A percentile compares a stretch with the other conserved stretches of the same genome.
Conservation (phyloP, 2,329 filamentous ascomycete genomes). For the Scedosporium minutisporum region DNA sequence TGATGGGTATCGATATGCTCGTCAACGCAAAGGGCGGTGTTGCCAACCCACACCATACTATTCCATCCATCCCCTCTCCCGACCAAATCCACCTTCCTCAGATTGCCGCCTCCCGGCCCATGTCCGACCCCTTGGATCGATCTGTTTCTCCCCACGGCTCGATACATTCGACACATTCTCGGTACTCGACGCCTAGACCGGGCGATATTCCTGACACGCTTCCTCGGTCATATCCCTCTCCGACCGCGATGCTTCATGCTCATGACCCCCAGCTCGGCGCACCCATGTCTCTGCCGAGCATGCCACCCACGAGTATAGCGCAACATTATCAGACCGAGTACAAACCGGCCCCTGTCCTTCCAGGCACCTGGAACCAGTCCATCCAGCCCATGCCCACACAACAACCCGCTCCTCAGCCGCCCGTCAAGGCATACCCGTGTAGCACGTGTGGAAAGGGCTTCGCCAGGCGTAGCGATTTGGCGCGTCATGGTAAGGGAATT, state of each 20-base stretch:
- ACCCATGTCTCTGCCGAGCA: conserved; percentile 23
- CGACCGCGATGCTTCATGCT: conserved; percentile 33
- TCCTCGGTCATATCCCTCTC: conserved; percentile 37
- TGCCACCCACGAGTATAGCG: conserved; percentile 8
- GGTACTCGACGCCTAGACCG: conserved; percentile 32
- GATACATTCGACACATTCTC: conserved; percentile 47
- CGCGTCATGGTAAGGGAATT: conserved; percentile 69
- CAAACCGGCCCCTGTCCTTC: conserved; percentile 7
- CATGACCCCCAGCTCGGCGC: conserved; percentile 19
- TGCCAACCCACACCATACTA: conserved; percentile 11
- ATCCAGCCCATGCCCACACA: conserved; percentile 9
- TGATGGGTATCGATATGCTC: conserved; percentile 13
- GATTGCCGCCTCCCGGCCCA: conserved; percentile 13
- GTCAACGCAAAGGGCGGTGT: conserved; percentile 11
- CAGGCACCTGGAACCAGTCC: conserved; percentile 11
- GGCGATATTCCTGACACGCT: conserved; percentile 9
- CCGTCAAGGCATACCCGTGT: conserved; percentile 71
- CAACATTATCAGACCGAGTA: conserved; percentile 11
- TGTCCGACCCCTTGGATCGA: conserved; percentile 34
- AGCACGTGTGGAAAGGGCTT: conserved; percentile 86
- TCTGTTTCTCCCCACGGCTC: conserved; percentile 50
- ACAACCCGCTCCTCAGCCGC: conserved; percentile 24
- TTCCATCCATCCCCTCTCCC: conserved; percentile 15
- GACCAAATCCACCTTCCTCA: conserved; percentile 16
- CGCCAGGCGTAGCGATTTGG: conserved; percentile 84